phyloP scores from a whole-genome alignment of 2,329 filamentous ascomycete genomes.

The Phialophora chinensis region DNA sequence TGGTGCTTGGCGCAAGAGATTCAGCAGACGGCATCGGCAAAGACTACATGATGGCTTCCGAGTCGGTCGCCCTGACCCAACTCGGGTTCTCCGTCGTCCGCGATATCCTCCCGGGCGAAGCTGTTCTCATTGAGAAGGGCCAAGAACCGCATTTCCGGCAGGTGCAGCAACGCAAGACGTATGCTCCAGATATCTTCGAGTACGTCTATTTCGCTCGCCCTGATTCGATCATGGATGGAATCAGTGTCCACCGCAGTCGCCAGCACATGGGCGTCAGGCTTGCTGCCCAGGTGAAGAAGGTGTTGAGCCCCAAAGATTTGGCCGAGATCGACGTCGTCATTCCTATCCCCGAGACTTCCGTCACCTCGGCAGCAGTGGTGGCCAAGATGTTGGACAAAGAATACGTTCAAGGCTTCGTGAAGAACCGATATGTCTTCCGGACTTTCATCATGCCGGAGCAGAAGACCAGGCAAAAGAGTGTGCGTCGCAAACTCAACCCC shows the following conservation, averaged over 20 bases:
- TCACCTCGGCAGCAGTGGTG: conserved; percentile 77
- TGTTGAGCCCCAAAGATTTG: conserved; percentile 71
- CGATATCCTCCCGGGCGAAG: conserved; percentile 82
- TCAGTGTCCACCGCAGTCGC: conserved; percentile 81
- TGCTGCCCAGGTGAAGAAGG: conserved; percentile 71
- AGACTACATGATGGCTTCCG: conserved; percentile 91
- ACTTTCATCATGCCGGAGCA: conserved; percentile 90
- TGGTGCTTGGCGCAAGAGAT: conserved; percentile 76
- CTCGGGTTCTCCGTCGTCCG: conserved; percentile 77
- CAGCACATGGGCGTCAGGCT: conserved; percentile 86
- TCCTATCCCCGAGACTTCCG: conserved; percentile 82
- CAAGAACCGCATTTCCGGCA: conserved; percentile 75
- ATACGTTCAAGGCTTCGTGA: conserved; percentile 81
- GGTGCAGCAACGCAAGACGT: conserved; percentile 69
- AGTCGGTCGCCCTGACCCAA: conserved; percentile 81
- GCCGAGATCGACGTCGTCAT: conserved; percentile 80
- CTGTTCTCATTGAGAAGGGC: conserved; percentile 83
- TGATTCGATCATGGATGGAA: conserved; percentile 83
- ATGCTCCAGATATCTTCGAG: conserved; percentile 86
- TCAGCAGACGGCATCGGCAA: conserved; percentile 68
- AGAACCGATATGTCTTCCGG: conserved; percentile 86
- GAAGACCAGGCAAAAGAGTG: conserved; percentile 78
- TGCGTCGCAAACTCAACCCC: conserved; percentile 85
- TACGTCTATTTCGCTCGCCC: conserved; percentile 86
- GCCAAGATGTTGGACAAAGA: conserved; percentile 77